phyloP scores from a whole-genome alignment of 2,329 filamentous ascomycete genomes.

The Cladobotryum mycophilum region DNA sequence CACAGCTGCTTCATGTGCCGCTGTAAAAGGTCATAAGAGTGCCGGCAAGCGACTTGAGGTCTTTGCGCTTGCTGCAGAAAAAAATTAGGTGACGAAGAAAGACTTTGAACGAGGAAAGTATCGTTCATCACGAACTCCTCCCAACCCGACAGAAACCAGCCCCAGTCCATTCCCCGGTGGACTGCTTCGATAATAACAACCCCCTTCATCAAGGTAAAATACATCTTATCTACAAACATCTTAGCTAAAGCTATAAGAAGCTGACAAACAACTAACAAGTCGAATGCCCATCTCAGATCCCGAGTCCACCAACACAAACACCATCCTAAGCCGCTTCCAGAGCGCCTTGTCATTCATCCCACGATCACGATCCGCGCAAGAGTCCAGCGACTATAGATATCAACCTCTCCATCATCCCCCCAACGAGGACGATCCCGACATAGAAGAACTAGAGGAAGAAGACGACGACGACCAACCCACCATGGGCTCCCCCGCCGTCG shows the following conservation, averaged over 20 bases:
- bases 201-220: background rate
- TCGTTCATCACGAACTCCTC: background rate
- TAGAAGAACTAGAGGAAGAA: no score
- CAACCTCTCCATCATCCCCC: conserved; percentile 2
- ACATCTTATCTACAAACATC: background rate
- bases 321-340: background rate
- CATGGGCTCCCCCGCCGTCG: conserved; percentile 12
- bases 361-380: background rate
- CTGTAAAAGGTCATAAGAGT: conserved; percentile 32
- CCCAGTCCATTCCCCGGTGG: no score
- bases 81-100: conserved; percentile 44
- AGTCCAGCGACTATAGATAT: conserved; percentile 1
- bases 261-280: background rate
- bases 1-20: conserved; percentile 36
- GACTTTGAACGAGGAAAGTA: conserved; percentile 34
- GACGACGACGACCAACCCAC: background rate
- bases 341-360: background rate
- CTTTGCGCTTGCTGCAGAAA: conserved; percentile 56
- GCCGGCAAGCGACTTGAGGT: conserved; percentile 57
- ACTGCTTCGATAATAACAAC: no score
- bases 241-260: background rate
- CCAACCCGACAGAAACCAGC: no score
- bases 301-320: conserved; percentile 10
- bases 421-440: conserved; percentile 14
- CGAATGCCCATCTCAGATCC: conserved; percentile 5